These are phyloP conservation scores for Collariella sp. DNA, from an alignment of 495 filamentous ascomycete genomes.

Conservation along the genomic window DNA sequence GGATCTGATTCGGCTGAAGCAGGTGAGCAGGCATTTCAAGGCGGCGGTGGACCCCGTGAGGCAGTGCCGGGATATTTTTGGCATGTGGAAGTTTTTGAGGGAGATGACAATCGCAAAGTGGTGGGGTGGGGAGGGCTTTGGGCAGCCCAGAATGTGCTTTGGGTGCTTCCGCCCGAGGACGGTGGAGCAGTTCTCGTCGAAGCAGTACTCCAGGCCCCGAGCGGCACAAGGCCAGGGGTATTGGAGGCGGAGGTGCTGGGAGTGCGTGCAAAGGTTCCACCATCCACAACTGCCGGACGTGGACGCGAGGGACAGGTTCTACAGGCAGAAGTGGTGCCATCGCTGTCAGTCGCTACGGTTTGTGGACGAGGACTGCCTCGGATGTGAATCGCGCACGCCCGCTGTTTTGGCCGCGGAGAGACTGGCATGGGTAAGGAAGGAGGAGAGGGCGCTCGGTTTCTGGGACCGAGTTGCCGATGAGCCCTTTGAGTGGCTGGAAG, in stretches of 20 bases:
- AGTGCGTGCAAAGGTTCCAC: constrained; percentile 4
- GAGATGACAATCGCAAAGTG: not conserved
- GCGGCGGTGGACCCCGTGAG: not conserved
- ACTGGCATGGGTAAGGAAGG: not conserved
- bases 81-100: not conserved
- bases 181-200: not conserved
- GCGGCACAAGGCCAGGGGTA: not conserved
- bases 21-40: not conserved
- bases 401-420: too few species aligned
- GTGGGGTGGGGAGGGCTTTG: not conserved
- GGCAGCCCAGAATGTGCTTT: not conserved
- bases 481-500: too few species aligned
- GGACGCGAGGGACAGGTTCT: not conserved
- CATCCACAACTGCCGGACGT: not conserved
- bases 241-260: constrained; percentile 5
- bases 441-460: not conserved
- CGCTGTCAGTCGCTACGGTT: not conserved
- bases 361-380: constrained; percentile 1
- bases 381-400: too few species aligned
- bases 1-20: constrained; percentile 2
- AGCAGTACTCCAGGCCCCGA: not conserved
- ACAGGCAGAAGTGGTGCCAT: not conserved
- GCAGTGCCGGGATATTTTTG: not conserved
- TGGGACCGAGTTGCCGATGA: too few species aligned
- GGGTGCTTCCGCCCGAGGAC: constrained; percentile 1